Base-by-base conservation (phyloP, 1,284 basidiomycete species). In the Papiliotrema laurentii region DNA sequence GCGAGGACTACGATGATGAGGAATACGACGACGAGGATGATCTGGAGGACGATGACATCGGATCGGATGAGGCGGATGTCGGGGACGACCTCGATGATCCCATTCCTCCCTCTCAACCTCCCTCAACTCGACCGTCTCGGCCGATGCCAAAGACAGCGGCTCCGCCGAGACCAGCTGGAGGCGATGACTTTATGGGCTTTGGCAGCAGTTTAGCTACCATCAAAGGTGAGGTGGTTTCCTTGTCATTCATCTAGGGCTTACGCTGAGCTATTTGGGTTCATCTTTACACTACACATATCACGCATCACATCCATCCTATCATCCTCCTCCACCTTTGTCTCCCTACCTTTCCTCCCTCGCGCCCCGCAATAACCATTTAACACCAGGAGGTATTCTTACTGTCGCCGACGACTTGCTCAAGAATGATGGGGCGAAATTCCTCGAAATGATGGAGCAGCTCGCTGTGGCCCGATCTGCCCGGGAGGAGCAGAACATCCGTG, bases 401-500 rank as follows among this genome's bases (percentile, higher is more conserved):
- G 94, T 98, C 44, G 94, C 94, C 43, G 94, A 98, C 68, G 94
- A 98, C 77, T 82, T 98, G 45, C 80, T 97, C 61, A 96, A 96
- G 79, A 97, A 97, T 67, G 93, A 98, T 66, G 94, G 92, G 3
- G 89, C 92, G 65, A 97, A 97, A 77, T 97, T 98, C 78, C 78
- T 98, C 64, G 93, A 98, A 77, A 98, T 98, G 94, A 98, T 98
- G 94, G 94, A 98, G 74, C 91, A 96, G 74, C 82, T 98, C 30
- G 93, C 94, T 1, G 92, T 97, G 69, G 83, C 90, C 51, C 83
- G 92, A 37, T 89, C 93, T 80, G 85, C 88, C 58, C 82, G 94
- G 4, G 93, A 97, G 66, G 90, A 93, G 68, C 86, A 92, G 71
- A 69, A 69, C 46, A 51, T 59, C 13, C 60, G 57, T 31, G 89